Conservation (phyloP, 1,139 yeast genomes). For the Magnusiomyces fungicola region DNA sequence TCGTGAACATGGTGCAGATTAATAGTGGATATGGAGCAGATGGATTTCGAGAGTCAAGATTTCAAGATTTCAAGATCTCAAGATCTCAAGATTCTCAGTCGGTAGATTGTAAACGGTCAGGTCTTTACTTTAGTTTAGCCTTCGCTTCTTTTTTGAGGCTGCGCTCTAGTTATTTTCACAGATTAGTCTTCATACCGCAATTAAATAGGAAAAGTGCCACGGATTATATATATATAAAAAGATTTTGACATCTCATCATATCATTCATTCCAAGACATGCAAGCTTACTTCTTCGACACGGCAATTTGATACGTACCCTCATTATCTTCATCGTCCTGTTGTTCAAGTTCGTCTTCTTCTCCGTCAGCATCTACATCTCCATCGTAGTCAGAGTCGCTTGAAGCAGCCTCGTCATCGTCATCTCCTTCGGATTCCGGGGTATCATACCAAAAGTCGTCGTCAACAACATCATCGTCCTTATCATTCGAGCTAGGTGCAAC, state of each 20-base stretch:
- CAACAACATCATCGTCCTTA: conserved; percentile 58
- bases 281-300: too few species aligned
- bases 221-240: too few species aligned
- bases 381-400: conserved; percentile 27
- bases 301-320: too few species aligned
- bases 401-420: conserved; percentile 26
- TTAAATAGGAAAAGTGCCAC: too few species aligned
- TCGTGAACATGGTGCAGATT: too few species aligned
- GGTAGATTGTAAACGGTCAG: background rate
- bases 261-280: too few species aligned
- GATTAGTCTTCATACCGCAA: background rate
- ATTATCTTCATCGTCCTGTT: background rate
- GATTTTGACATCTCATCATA: too few species aligned
- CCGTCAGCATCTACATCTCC: conserved; percentile 12
- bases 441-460: conserved; percentile 84
- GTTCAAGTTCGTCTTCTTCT: conserved; percentile 1
- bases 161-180: background rate
- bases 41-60: too few species aligned
- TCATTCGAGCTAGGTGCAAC: conserved; percentile 39
- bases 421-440: conserved; percentile 58
- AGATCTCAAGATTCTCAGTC: too few species aligned
- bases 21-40: too few species aligned
- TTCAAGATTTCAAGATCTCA: too few species aligned
- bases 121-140: background rate
- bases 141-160: conserved; percentile 2